These are phyloP conservation scores for Chlamydomonas eustigma DNA, from an alignment of 139 green algal species.

Conservation along the genomic window DNA sequence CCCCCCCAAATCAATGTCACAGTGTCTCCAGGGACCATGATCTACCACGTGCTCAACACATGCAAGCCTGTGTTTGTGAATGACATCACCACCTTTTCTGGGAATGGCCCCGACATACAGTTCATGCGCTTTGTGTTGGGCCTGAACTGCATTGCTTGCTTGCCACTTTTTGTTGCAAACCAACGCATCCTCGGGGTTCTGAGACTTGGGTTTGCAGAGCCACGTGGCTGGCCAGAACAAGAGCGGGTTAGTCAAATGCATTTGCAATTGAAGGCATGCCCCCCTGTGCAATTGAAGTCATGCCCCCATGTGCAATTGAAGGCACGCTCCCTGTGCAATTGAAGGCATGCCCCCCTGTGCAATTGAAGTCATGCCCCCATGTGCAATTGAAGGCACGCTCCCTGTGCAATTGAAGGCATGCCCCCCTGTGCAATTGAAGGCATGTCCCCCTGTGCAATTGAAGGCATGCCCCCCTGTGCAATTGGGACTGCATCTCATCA, in stretches of 20 bases:
- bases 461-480: too few relatives aligned
- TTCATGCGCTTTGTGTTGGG: constrained; percentile 40
- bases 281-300: too few relatives aligned
- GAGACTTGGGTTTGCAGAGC: constrained; percentile 33
- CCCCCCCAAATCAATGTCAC: constrained; percentile 37
- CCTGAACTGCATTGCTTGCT: constrained; percentile 27
- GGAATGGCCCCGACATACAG: constrained; percentile 31
- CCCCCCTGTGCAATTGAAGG: too few relatives aligned
- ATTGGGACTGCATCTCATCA: too few relatives aligned
- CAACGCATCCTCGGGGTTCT: constrained; percentile 37
- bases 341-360: too few relatives aligned
- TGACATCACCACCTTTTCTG: constrained; percentile 25
- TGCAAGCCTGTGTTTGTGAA: constrained; percentile 36
- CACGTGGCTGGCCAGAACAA: constrained; percentile 30
- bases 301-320: too few relatives aligned
- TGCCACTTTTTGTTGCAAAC: constrained; percentile 31
- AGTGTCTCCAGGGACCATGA: constrained; percentile 31
- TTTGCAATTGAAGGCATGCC: too few relatives aligned
- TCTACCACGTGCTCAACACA: constrained; percentile 40
- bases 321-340: too few relatives aligned
- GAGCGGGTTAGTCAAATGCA: constrained; percentile 38
- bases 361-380: too few relatives aligned
- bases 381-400: too few relatives aligned
- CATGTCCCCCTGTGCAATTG: too few relatives aligned
- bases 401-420: too few relatives aligned